Evolutionary conservation across 1,139 yeast species (phyloP).

Genomic region (Kurtzmaniella natalensis): DNA sequence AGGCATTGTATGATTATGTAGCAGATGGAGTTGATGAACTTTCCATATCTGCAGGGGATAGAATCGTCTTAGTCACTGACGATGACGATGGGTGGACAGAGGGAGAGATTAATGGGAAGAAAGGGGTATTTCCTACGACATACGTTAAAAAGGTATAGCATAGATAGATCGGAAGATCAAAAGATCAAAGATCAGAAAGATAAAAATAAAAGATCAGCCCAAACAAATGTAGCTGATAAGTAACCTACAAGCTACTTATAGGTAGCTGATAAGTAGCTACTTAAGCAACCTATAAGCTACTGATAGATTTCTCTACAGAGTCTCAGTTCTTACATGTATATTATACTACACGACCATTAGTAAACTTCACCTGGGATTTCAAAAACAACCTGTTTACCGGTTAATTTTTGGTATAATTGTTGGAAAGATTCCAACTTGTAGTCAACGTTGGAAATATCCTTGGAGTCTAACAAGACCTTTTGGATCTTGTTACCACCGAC

Average conservation of each 20-base stretch:
- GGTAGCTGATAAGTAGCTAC: too few relatives aligned
- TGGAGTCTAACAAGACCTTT: slow-evolving; percentile 96
- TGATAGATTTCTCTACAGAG: too few relatives aligned
- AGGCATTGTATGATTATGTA: slow-evolving; percentile 72
- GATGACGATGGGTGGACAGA: slow-evolving; percentile 95
- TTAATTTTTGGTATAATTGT: slow-evolving; percentile 96
- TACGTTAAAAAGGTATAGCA: slow-evolving; percentile 46
- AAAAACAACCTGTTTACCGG: slow-evolving; percentile 99
- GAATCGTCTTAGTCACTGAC: slow-evolving; percentile 56
- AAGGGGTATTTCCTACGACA: slow-evolving; percentile 80
- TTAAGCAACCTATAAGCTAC: too few relatives aligned
- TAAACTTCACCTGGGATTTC: slow-evolving; percentile 78
- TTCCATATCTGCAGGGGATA: slow-evolving; percentile 68
- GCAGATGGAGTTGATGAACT: slow-evolving; percentile 87
- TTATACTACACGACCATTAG: slow-evolving; percentile 19
- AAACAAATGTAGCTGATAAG: too few relatives aligned
- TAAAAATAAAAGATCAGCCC: too few relatives aligned
- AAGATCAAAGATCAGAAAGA: too few relatives aligned
- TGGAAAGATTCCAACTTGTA: slow-evolving; percentile 99
- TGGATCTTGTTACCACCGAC: slow-evolving; percentile 99
- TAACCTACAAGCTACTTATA: too few relatives aligned
- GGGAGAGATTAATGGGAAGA: slow-evolving; percentile 72
- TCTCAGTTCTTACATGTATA: slow-evolving; percentile 4
- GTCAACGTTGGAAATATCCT: slow-evolving; percentile 96
- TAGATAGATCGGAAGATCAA: background rate